A percentile compares a stretch with the other conserved stretches of the same genome.
Conservation (phyloP, 2,329 filamentous ascomycete genomes). For the Rutstroemia sp. region DNA sequence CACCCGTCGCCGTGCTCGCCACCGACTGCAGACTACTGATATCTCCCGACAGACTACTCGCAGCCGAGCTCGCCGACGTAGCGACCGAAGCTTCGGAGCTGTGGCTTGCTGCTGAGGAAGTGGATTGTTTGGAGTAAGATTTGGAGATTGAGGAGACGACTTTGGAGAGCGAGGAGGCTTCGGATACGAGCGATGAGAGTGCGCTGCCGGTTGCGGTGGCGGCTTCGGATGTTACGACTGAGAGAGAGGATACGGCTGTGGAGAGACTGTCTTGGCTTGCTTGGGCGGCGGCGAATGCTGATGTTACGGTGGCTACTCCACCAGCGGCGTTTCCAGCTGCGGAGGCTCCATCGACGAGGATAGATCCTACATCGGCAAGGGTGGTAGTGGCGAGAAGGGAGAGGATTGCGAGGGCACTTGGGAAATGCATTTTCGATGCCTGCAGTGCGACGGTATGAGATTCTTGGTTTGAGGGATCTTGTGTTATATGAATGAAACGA, state of each 20-base stretch:
- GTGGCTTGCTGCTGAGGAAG: not conserved
- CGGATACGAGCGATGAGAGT: not conserved
- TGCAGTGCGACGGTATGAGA: too few species aligned
- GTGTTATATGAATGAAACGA: too few species aligned
- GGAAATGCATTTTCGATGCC: not conserved
- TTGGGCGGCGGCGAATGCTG: not conserved
- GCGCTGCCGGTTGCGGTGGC: not conserved
- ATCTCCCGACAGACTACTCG: not conserved
- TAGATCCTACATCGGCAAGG: not conserved
- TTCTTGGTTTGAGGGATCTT: not conserved
- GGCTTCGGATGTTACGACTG: not conserved
- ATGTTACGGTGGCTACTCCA: not conserved
- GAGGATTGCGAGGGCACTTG: not conserved
- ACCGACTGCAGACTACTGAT: not conserved
- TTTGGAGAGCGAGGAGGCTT: not conserved
- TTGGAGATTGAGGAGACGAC: not conserved
- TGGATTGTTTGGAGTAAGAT: not conserved
- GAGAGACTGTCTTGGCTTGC: not conserved
- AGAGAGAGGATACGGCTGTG: not conserved
- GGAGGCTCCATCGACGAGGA: not conserved
- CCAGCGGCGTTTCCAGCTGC: not conserved
- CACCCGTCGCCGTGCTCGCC: not conserved
- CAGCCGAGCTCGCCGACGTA: not conserved
- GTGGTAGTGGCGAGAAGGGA: not conserved
- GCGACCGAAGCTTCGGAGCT: not conserved